Percentiles rank a stretch among this genome's conserved stretches.
Evolutionary conservation across 805 yeast species (phyloP).

Genomic region (Hanseniaspora meyeri): DNA sequence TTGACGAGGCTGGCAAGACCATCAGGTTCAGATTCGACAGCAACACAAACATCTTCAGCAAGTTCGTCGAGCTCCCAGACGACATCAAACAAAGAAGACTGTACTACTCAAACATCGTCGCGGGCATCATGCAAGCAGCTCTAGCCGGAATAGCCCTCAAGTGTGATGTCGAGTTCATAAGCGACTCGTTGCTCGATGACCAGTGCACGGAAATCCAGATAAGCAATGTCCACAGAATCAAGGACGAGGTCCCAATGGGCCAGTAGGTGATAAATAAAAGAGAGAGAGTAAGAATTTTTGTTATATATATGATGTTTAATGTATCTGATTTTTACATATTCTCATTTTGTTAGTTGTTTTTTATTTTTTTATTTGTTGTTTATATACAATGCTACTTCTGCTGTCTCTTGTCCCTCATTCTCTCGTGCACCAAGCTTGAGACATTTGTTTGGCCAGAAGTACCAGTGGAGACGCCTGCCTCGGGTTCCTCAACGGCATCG

Average conservation of each 20-base stretch:
- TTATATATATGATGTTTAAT: background rate
- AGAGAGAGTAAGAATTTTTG: background rate
- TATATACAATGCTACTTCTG: background rate
- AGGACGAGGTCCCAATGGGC: conserved; percentile 95
- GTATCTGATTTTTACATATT: no score
- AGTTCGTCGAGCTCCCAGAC: conserved; percentile 86
- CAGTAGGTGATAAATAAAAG: conserved; percentile 44
- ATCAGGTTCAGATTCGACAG: conserved; percentile 8
- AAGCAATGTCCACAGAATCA: conserved; percentile 55
- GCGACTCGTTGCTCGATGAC: conserved; percentile 75
- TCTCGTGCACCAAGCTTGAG: conserved; percentile 5
- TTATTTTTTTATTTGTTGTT: background rate
- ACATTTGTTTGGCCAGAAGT: background rate
- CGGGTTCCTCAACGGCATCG: background rate
- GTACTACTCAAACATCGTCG: conserved; percentile 85
- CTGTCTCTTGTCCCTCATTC: conserved; percentile 7
- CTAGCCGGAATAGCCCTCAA: conserved; percentile 92
- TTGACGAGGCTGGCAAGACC: conserved; percentile 3
- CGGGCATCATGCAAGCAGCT: conserved; percentile 85
- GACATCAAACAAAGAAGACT: conserved; percentile 43
- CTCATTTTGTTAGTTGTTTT: no score
- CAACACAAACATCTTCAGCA: conserved; percentile 64
- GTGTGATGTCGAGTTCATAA: conserved; percentile 67
- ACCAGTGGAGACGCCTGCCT: background rate
- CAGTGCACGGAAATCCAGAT: conserved; percentile 67